Evolutionary conservation across 805 yeast species (phyloP).

Genomic region (Danielia reshetovae): DNA sequence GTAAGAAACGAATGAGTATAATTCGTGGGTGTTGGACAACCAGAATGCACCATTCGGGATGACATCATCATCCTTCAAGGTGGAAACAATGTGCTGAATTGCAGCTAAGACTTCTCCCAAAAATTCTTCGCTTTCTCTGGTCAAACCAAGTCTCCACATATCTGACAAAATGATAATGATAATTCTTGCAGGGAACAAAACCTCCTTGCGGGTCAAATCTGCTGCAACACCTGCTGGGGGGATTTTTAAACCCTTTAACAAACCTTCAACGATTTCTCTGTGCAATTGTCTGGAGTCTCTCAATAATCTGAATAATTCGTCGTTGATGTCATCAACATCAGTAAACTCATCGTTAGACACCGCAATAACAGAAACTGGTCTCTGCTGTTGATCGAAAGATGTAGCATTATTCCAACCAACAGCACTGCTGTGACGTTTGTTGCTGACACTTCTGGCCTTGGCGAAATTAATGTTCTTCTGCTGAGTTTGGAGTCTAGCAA

Average conservation of each 20-base stretch:
- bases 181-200: slow-evolving; percentile 92
- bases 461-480: slow-evolving; percentile 32
- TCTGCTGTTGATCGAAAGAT: slow-evolving; percentile 37
- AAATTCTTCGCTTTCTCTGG: slow-evolving; percentile 86
- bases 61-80: slow-evolving; percentile 80
- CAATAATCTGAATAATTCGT: slow-evolving; percentile 65
- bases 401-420: slow-evolving; percentile 31
- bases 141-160: slow-evolving; percentile 97
- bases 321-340: slow-evolving; percentile 65
- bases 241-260: slow-evolving; percentile 77
- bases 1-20: slow-evolving; percentile 88
- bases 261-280: slow-evolving; percentile 80
- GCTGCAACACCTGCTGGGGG: slow-evolving; percentile 86
- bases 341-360: slow-evolving; percentile 51
- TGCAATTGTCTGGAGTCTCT: slow-evolving; percentile 71
- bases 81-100: slow-evolving; percentile 78
- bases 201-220: slow-evolving; percentile 81
- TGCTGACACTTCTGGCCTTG: slow-evolving; percentile 30
- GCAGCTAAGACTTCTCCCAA: slow-evolving; percentile 84
- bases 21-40: slow-evolving; percentile 94
- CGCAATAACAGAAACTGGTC: slow-evolving; percentile 63
- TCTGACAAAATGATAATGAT: slow-evolving; percentile 88
- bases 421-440: slow-evolving; percentile 40
- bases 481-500: slow-evolving; percentile 41
- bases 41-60: slow-evolving; percentile 94